A percentile compares a stretch with the other conserved stretches of the same genome.
These are phyloP conservation scores for Rhizoclosmatium sp. DNA, from an alignment of 192 early-diverging fungal genomes.

Conservation along the genomic window DNA sequence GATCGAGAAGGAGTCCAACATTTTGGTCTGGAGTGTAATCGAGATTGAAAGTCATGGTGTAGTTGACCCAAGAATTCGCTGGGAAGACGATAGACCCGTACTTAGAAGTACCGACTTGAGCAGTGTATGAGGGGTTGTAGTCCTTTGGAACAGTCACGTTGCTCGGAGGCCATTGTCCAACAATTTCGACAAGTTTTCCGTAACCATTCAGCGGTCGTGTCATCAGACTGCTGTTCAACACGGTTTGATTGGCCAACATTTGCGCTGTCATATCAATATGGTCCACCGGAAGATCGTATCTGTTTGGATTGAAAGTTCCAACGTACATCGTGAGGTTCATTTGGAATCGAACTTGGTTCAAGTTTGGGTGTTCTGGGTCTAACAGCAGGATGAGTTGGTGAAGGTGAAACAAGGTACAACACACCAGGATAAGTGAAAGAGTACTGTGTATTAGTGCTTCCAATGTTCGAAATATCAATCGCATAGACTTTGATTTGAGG, in stretches of 20 bases:
- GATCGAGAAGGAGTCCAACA: slow-evolving; percentile 25
- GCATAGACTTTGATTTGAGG: slow-evolving; percentile 27
- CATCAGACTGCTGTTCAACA: not conserved
- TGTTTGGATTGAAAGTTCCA: slow-evolving; percentile 34
- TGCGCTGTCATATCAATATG: slow-evolving; percentile 18
- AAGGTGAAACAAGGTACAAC: not conserved
- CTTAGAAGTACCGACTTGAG: slow-evolving; percentile 27
- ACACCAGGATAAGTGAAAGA: slow-evolving; percentile 2
- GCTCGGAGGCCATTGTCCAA: not conserved
- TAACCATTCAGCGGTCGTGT: not conserved
- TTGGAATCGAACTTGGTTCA: slow-evolving; percentile 25
- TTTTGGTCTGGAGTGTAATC: slow-evolving; percentile 32
- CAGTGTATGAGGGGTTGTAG: not conserved
- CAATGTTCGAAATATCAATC: slow-evolving; percentile 24
- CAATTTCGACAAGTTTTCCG: not conserved
- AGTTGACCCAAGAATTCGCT: slow-evolving; percentile 14
- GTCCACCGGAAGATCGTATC: slow-evolving; percentile 27
- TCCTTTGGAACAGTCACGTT: not conserved
- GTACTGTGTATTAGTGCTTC: slow-evolving; percentile 12
- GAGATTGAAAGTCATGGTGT: slow-evolving; percentile 41
- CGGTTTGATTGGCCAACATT: slow-evolving; percentile 26
- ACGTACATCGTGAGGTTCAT: slow-evolving; percentile 32
- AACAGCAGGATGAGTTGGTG: not conserved
- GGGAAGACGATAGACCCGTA: slow-evolving; percentile 31
- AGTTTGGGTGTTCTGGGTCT: slow-evolving; percentile 10